Conservation (phyloP, 495 filamentous ascomycete genomes). For the Talaromyces ruber region DNA sequence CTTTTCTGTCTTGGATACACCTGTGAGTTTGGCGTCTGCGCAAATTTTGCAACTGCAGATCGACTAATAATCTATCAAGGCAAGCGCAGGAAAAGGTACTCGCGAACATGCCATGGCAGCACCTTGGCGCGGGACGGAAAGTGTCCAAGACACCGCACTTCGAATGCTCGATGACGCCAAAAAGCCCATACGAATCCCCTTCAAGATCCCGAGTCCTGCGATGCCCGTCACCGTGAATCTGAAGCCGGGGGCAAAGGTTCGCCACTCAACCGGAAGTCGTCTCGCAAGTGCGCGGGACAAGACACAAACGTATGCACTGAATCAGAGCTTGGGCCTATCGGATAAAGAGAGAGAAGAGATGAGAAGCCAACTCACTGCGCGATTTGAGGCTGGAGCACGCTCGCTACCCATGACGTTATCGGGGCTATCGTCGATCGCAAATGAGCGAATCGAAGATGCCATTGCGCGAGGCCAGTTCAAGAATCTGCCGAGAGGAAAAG, state of each 20-base stretch:
- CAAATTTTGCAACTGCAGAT: background rate
- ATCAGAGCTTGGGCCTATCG: constrained; percentile 49
- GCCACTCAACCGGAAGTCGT: constrained; percentile 42
- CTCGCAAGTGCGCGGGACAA: constrained; percentile 74
- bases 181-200: constrained; percentile 55
- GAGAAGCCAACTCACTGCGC: constrained; percentile 65
- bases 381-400: constrained; percentile 65
- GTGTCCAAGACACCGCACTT: constrained; percentile 62
- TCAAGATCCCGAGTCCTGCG: constrained; percentile 43
- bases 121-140: constrained; percentile 75
- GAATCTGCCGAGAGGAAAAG: constrained; percentile 74
- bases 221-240: constrained; percentile 53
- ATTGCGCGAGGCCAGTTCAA: constrained; percentile 89
- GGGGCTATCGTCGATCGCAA: constrained; percentile 75
- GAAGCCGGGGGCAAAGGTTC: constrained; percentile 29
- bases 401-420: constrained; percentile 70
- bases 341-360: constrained; percentile 63
- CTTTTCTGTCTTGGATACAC: constrained; percentile 57
- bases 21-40: constrained; percentile 29
- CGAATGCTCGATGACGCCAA: constrained; percentile 82
- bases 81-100: constrained; percentile 61
- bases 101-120: constrained; percentile 60
- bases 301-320: constrained; percentile 60
- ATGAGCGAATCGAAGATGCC: constrained; percentile 90
- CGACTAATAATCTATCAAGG: constrained; percentile 18